Conservation (phyloP, 2,329 filamentous ascomycete species). For the Mycocentrospora acerina region DNA sequence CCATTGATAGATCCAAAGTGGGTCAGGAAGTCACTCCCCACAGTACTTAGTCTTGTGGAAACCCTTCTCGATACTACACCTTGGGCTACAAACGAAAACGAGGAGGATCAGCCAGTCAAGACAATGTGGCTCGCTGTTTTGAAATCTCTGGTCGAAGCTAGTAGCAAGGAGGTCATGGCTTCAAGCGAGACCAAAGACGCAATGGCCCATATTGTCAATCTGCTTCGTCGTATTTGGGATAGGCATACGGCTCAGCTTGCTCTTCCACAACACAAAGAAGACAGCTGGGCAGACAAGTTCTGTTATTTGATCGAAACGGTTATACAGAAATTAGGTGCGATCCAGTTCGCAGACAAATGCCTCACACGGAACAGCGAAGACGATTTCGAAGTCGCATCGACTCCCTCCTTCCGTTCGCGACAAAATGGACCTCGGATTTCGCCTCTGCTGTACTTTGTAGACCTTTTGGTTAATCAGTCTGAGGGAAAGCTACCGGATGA, state of each 20-base stretch:
- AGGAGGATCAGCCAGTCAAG: slow-evolving; percentile 52
- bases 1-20: slow-evolving; percentile 82
- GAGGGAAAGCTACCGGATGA: slow-evolving; percentile 43
- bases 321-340: slow-evolving; percentile 52
- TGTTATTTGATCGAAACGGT: slow-evolving; percentile 54
- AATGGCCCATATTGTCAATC: slow-evolving; percentile 68
- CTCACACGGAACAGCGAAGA: slow-evolving; percentile 57
- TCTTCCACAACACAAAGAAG: slow-evolving; percentile 34
- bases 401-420: slow-evolving; percentile 62
- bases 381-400: slow-evolving; percentile 63
- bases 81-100: slow-evolving; percentile 43
- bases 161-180: slow-evolving; percentile 85
- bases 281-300: slow-evolving; percentile 53
- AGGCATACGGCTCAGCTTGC: slow-evolving; percentile 47
- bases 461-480: slow-evolving; percentile 55
- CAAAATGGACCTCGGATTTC: slow-evolving; percentile 55
- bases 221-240: slow-evolving; percentile 71
- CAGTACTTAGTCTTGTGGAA: slow-evolving; percentile 65
- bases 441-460: slow-evolving; percentile 67
- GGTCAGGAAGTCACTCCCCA: slow-evolving; percentile 70
- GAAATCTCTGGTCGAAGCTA: slow-evolving; percentile 64
- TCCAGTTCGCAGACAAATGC: slow-evolving; percentile 54
- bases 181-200: slow-evolving; percentile 81
- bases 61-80: slow-evolving; percentile 53
- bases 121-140: slow-evolving; percentile 65